Conservation (phyloP, 345 rosid genomes). For the Noccaea bulbosa region DNA sequence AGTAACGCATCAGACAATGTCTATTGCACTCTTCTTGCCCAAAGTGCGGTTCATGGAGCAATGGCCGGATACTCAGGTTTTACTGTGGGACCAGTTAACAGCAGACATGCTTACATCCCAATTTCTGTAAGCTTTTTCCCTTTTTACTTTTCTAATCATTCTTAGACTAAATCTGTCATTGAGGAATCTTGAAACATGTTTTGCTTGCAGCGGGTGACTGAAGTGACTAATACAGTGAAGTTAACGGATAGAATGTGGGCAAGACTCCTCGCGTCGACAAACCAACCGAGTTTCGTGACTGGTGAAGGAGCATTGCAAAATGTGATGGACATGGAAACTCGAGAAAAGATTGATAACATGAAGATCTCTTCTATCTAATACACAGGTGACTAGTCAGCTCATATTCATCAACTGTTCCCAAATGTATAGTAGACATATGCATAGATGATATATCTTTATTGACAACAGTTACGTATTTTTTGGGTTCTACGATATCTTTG, state of each 20-base stretch:
- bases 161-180: background rate
- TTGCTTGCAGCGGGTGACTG: conserved; percentile 80
- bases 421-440: conserved; percentile 9
- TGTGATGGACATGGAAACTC: conserved; percentile 40
- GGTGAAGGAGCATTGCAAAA: conserved; percentile 45
- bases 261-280: conserved; percentile 91
- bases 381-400: conserved; percentile 23
- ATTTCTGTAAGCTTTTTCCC: conserved; percentile 59
- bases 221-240: conserved; percentile 71
- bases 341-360: conserved; percentile 50
- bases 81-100: conserved; percentile 93
- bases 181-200: conserved; percentile 13
- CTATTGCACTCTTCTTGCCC: conserved; percentile 98
- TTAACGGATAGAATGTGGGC: conserved; percentile 98
- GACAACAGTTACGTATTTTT: background rate
- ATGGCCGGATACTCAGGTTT: conserved; percentile 98
- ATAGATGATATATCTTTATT: conserved; percentile 5
- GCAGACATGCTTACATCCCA: conserved; percentile 90
- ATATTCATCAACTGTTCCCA: conserved; percentile 23
- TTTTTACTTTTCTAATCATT: conserved; percentile 5
- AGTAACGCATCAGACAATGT: conserved; percentile 95
- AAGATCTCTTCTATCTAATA: conserved; percentile 48
- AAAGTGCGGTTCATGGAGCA: conserved; percentile 95
- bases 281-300: conserved; percentile 85
- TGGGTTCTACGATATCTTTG: conserved; percentile 36